Evolutionary conservation across 2,329 filamentous ascomycete species (phyloP), one percentile per base, ranked within the genome.

Genomic region (Colletotrichum godetiae): DNA sequence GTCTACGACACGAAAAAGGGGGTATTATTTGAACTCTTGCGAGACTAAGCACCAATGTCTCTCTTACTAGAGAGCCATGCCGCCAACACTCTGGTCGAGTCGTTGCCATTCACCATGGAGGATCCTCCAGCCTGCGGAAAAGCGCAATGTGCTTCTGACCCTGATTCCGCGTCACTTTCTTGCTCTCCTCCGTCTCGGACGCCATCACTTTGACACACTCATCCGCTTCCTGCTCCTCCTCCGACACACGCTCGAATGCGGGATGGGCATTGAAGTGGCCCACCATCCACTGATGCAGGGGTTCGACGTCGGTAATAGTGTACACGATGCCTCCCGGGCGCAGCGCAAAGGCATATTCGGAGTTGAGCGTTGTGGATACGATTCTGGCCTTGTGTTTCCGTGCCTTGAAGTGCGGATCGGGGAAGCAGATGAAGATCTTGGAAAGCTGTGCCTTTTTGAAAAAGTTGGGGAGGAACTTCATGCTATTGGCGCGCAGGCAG

Each of bases 391-490:
- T 99, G 86, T 98, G 97, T 84, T 99, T 99, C 75, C 96, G 90
- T 13, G 94, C 91, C 84, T 99, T 99, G 88, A 99, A 99, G 84
- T 99, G 97, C 72, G 97, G 97, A 80, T 99, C 97, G 0, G 97
- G 97, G 81, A 99, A 99, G 86, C 97, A 99, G 78, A 99, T 94
- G 83, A 99, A 99, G 80, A 98, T 94, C 81, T 97, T 97, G 75
- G 89, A 90, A 15, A 99, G 90, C 81, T 98, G 95, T 15, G 85
- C 87, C 79, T 92, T 93, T 67, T 84, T 86, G 87, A 99, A 98
- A 87, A 98, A 98, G 81, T 99, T 98, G 75, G 97, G 96, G n/a
- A 99, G 87, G 83, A 98, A 99, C 82, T 99, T 99, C 97, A 99
- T 99, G 5, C 95, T 94, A 85, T 99, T 99, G 76, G 94, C 94